A percentile compares a stretch with the other conserved stretches of the same genome.
Conservation (phyloP, 2,329 filamentous ascomycete species). For the Lizonia empirigonia region DNA sequence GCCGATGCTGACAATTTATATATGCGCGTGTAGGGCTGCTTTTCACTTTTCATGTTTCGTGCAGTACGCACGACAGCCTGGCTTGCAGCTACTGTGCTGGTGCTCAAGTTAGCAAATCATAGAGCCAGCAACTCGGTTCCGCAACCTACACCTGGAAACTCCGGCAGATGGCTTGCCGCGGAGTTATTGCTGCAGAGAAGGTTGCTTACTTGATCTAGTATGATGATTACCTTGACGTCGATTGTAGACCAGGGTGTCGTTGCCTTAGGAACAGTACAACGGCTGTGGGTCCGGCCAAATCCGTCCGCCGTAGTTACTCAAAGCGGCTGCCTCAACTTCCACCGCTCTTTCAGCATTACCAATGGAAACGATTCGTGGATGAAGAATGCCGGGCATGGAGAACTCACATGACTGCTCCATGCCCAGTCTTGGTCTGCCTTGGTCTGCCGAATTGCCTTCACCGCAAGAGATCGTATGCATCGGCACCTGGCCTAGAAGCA, state of each 20-base stretch:
- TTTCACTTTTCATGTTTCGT: background rate
- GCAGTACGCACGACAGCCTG: slow-evolving; percentile 4
- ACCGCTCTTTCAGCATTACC: slow-evolving; percentile 30
- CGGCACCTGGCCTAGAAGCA: slow-evolving; percentile 14
- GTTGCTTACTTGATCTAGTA: slow-evolving; percentile 1
- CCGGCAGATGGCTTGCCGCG: background rate
- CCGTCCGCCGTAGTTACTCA: background rate
- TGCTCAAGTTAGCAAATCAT: slow-evolving; percentile 1
- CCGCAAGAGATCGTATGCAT: slow-evolving; percentile 26
- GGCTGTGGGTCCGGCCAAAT: slow-evolving; percentile 9
- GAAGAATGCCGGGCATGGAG: slow-evolving; percentile 9
- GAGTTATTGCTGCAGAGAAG: background rate
- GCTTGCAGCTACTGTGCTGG: slow-evolving; percentile 6
- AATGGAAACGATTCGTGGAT: slow-evolving; percentile 7
- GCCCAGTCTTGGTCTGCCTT: slow-evolving; percentile 10
- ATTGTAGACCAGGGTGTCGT: background rate
- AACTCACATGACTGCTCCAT: slow-evolving; percentile 35
- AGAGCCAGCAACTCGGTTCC: background rate
- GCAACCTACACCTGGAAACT: background rate
- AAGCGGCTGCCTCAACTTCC: slow-evolving; percentile 11
- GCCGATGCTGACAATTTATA: background rate
- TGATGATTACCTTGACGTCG: background rate
- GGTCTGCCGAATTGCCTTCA: slow-evolving; percentile 22
- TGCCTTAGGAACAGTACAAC: slow-evolving; percentile 4
- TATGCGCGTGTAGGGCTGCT: background rate